Conservation (phyloP, 2,329 filamentous ascomycete genomes). For the Nemania abortiva region DNA sequence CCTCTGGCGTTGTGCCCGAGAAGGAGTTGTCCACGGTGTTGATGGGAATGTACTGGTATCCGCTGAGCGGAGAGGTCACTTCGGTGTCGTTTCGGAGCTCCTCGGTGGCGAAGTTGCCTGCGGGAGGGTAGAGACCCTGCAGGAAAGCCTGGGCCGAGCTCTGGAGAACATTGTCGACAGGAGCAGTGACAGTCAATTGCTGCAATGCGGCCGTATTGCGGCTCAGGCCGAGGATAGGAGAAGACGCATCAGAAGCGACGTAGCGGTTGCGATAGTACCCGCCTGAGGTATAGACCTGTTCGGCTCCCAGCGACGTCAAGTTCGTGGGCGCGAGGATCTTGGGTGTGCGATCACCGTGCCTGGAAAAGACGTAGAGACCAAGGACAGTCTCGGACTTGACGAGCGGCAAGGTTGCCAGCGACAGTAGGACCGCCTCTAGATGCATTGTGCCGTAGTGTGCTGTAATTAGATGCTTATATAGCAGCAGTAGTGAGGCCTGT, state of each 20-base stretch:
- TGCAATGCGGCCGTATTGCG: conserved; percentile 73
- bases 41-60: conserved; percentile 87
- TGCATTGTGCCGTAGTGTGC: conserved; percentile 50
- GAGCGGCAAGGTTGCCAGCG: conserved; percentile 54
- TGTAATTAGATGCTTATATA: conserved; percentile 3
- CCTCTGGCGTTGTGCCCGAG: conserved; percentile 67
- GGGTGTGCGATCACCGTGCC: conserved; percentile 88
- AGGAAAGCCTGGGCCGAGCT: conserved; percentile 84
- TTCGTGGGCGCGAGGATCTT: conserved; percentile 78
- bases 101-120: conserved; percentile 66
- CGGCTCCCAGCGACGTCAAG: conserved; percentile 83
- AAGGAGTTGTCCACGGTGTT: conserved; percentile 68
- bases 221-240: conserved; percentile 75
- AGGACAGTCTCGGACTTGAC: conserved; percentile 74
- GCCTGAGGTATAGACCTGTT: conserved; percentile 79
- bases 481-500: conserved; percentile 3
- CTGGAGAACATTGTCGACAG: conserved; percentile 81
- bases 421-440: conserved; percentile 56
- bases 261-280: conserved; percentile 82
- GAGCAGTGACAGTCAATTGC: conserved; percentile 79
- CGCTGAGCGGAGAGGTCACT: conserved; percentile 76
- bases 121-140: conserved; percentile 88
- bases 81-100: conserved; percentile 77
- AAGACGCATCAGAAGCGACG: conserved; percentile 69
- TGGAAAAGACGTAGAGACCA: conserved; percentile 87